Conservation (phyloP, 2,329 filamentous ascomycete genomes). For the Dactylella cylindrospora region DNA sequence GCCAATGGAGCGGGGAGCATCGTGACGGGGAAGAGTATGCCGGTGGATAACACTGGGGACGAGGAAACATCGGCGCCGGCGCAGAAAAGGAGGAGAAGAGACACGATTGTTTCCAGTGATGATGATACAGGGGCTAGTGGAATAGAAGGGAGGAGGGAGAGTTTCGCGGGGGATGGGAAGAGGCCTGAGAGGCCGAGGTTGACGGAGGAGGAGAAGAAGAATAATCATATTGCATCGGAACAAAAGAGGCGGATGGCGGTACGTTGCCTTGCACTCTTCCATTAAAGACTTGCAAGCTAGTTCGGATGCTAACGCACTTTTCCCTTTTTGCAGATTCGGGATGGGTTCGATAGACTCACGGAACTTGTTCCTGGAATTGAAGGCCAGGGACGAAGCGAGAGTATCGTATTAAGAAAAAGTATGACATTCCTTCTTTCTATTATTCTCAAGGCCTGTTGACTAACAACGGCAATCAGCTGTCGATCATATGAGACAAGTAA, state of each 20-base stretch:
- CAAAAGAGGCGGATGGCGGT: slow-evolving; percentile 55
- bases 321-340: slow-evolving; percentile 66
- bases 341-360: slow-evolving; percentile 79
- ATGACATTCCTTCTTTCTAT: slow-evolving; percentile 13
- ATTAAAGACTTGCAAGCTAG: slow-evolving; percentile 12
- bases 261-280: not conserved
- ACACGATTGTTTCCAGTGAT: slow-evolving; percentile 25
- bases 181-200: slow-evolving; percentile 62
- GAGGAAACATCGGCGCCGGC: not conserved
- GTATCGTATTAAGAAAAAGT: slow-evolving; percentile 71
- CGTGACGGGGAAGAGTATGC: slow-evolving; percentile 4
- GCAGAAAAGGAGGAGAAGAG: slow-evolving; percentile 36
- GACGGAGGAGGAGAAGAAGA: slow-evolving; percentile 70
- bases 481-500: slow-evolving; percentile 64
- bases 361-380: slow-evolving; percentile 77
- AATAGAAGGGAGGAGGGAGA: slow-evolving; percentile 13
- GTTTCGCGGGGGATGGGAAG: slow-evolving; percentile 15
- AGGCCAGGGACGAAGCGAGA: slow-evolving; percentile 81
- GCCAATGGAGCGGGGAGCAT: slow-evolving; percentile 2
- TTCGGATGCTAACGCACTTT: too few relatives aligned
- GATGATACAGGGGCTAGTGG: slow-evolving; percentile 15
- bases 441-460: not conserved
- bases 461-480: slow-evolving; percentile 53
- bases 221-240: slow-evolving; percentile 70
- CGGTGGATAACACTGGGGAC: not conserved